Conservation (phyloP, 768 basidiomycete species). For the Lenzites betulinus region DNA sequence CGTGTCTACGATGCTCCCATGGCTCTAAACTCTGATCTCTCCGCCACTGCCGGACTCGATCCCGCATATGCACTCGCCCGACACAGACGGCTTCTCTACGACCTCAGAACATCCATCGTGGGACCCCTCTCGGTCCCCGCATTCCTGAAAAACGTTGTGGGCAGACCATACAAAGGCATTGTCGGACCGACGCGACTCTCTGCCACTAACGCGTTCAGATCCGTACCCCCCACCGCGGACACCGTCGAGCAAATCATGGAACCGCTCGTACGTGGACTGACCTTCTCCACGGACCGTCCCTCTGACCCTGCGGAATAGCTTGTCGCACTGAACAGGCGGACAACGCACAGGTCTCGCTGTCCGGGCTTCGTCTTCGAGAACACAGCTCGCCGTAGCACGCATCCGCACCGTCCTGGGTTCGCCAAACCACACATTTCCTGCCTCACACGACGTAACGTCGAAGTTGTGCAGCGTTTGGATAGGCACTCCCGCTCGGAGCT, state of each 20-base stretch:
- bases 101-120: not conserved
- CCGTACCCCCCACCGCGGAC: not conserved
- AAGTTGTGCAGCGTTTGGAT: not conserved
- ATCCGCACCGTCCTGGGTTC: not conserved
- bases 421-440: constrained; percentile 12
- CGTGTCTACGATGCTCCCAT: not conserved
- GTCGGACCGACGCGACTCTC: not conserved
- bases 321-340: not conserved
- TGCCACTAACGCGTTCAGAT: not conserved
- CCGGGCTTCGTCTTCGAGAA: constrained; percentile 10
- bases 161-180: too few relatives aligned
- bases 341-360: not conserved
- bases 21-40: not conserved
- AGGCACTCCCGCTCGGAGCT: not conserved
- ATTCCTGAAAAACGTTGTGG: not conserved
- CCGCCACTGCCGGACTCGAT: not conserved
- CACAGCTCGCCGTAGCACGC: not conserved
- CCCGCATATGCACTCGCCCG: not conserved
- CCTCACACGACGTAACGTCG: not conserved
- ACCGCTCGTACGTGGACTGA: not conserved
- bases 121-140: constrained; percentile 8
- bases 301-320: not conserved
- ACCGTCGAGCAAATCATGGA: not conserved
- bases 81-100: not conserved
- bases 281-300: not conserved